Evolutionary conservation across 1,139 yeast species (phyloP).

Genomic region (Candida tropicalis): DNA sequence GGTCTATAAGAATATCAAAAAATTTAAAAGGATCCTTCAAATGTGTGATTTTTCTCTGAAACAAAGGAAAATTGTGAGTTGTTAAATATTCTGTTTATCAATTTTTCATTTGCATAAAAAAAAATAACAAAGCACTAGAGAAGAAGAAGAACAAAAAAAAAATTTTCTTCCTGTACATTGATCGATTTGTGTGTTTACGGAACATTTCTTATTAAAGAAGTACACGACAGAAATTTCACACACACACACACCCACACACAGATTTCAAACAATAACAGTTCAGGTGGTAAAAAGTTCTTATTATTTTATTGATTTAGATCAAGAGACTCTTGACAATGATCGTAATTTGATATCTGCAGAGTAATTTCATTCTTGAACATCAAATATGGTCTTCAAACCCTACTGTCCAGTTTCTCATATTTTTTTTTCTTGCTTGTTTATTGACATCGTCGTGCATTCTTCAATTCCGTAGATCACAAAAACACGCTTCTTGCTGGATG

Average conservation of each 20-base stretch:
- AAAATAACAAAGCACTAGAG: neutral
- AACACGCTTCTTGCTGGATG: neutral
- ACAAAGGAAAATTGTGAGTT: neutral
- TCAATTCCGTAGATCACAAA: neutral
- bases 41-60: neutral
- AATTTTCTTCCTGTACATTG: neutral
- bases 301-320: too few species aligned
- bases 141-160: neutral
- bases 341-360: too few species aligned
- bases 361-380: too few species aligned
- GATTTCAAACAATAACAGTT: neutral
- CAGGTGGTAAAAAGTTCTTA: too few species aligned
- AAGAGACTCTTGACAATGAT: too few species aligned
- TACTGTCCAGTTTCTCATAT: too few species aligned
- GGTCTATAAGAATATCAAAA: constrained; percentile 2
- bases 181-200: neutral
- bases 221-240: neutral
- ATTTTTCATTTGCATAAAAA: neutral
- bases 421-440: too few species aligned
- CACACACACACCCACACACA: neutral
- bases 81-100: neutral
- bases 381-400: too few species aligned
- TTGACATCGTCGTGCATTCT: constrained; percentile 1
- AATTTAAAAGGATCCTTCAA: neutral
- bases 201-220: neutral